These are phyloP conservation scores for Globisporangium echinulatum DNA, from an alignment of 352 stramenopile species.

Conservation along the genomic window DNA sequence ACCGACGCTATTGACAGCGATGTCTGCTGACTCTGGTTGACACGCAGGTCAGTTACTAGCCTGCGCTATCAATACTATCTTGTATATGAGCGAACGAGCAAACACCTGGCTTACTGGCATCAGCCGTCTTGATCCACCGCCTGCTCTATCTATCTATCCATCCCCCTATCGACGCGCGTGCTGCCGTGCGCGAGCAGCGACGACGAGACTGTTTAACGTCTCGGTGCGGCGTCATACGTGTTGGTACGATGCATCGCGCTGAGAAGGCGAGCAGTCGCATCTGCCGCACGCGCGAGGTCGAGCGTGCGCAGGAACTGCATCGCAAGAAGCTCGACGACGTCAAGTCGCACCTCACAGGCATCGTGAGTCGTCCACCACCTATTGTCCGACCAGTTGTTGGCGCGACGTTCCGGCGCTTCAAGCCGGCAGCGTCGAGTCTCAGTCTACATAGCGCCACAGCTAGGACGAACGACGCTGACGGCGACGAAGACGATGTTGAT, in stretches of 20 bases:
- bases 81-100: too few species aligned
- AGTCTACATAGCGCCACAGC: background rate
- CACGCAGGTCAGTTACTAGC: too few species aligned
- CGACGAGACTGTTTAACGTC: too few species aligned
- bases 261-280: conserved; percentile 78
- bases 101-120: too few species aligned
- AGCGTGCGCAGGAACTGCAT: conserved; percentile 64
- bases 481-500: background rate
- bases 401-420: conserved; percentile 7
- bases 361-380: conserved; percentile 11
- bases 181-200: background rate
- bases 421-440: background rate
- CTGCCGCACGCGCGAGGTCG: conserved; percentile 59
- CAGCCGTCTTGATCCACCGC: too few species aligned
- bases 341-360: conserved; percentile 44
- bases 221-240: too few species aligned
- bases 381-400: background rate
- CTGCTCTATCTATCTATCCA: too few species aligned
- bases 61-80: too few species aligned
- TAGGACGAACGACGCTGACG: background rate
- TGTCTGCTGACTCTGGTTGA: too few species aligned
- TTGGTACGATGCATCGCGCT: conserved; percentile 46
- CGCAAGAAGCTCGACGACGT: conserved; percentile 65
- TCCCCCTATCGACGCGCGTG: too few species aligned
- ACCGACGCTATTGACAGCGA: too few species aligned